Base-by-base conservation (phyloP, 2,329 filamentous ascomycete species). In the Aspergillus chevalieri region DNA sequence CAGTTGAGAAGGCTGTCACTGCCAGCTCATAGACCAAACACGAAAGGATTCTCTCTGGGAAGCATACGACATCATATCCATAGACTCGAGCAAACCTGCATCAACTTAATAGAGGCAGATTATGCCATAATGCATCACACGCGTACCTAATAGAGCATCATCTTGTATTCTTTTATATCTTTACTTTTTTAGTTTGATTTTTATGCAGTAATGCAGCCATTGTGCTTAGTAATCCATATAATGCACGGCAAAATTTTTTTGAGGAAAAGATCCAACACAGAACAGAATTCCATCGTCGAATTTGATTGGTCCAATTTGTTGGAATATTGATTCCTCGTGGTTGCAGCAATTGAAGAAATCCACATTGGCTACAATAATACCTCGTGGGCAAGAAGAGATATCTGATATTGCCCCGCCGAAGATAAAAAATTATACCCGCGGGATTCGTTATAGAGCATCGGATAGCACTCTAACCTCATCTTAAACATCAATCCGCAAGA, bases 1-100 rank as follows among this genome's bases (percentile, higher is more conserved):
- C 93, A 4, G 73, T 97, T 39, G 86, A 93, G 70, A 82, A 80
- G 71, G 89, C 89, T 1, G 82, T 88, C 38, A 76, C 80, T 43
- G 28, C 59, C 69, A 4, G 78, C 78, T 67, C 64, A 74, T 46
- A 61, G 53, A 49, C 21, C 21, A 46, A 48, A 33, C 47, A 44
- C n/a, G 47, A 47, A 53, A 42, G 44, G 48, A 49, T 42, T 39
- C 19, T 17, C 33, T 9, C 39, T 39, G 7, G 43, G 17, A 14
- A 22, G 12, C 22, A 43, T 9, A 43, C 14, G 21, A 17, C 34
- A 68, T 67, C 62, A 55, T 62, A 6, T 68, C 83, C 62, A 76
- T 39, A 39, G 36, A 39, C 26, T 5, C 5, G 26, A 30, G 26
- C 26, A 30, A 30, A 30, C 5, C 4, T 10, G 10, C 10, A 30